Evolutionary conservation across 208 protist species (phyloP), one percentile per base, ranked within the genome.

Genomic region (Acanthamoeba sp.): DNA sequence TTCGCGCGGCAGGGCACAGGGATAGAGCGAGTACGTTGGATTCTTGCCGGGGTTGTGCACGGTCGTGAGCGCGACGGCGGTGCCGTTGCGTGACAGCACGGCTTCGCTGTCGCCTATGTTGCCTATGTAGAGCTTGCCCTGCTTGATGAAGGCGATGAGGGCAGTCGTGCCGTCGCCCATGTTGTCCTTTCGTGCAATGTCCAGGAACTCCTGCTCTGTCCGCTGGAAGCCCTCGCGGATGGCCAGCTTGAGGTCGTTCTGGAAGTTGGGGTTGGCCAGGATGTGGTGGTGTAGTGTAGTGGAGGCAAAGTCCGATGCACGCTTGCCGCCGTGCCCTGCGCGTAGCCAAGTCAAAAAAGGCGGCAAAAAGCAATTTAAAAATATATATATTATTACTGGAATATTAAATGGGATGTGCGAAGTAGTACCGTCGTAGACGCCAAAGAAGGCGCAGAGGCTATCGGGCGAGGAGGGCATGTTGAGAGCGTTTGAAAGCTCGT

Each of bases 101-200:
- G 78, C 78, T 27, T 87, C 78, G 78, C 78, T 87, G 34, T 87
- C 78, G 36, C 78, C 78, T 9, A 87, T 59, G 78, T 87, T 87
- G 45, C 78, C 78, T 9, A 87, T 50, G 45, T 42, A 87, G 20
- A 87, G 78, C 27, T 12, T 5, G 18, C 18, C 48, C 9, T 55
- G 27, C 22, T 62, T 50, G 78, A 87, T 87, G 40, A 87, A 87
- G 27, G 40, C 78, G 29, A 87, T 59, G 42, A 87, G 38, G 18
- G 78, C 78, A 1, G 78, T 87, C 9, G 78, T 87, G 78, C 78
- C 78, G 40, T 87, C 78, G 78, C 78, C 40, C 45, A 87, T 87
- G 78, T 87, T 87, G 78, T 59, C 48, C 27, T 50, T n/a, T 5
- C 45, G 36, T 20, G 78, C 78, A 24, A 87, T 50, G 27, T 87